Base-by-base conservation (phyloP, 306 rosid genomes). In the Urtica urens region DNA sequence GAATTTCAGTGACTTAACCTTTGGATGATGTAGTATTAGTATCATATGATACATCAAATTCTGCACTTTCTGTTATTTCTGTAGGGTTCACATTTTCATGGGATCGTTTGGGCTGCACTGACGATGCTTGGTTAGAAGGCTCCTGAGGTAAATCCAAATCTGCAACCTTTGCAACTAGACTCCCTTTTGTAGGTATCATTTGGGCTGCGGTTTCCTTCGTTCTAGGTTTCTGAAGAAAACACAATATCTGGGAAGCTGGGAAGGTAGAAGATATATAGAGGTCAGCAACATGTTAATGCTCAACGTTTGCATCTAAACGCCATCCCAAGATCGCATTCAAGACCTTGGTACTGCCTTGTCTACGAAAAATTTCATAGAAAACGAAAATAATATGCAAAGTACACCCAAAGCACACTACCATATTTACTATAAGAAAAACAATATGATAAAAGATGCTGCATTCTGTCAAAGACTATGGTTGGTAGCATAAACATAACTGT, bases 161-260 rank as follows among this genome's bases (percentile, higher is more conserved):
- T 28, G 27, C 59, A 59, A 47, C 42, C 30, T 50, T 51, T 33
- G 61, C 41, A 56, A 45, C 52, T 62, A 38, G 57, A 53, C 56
- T 67, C 26, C 22, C 64, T 53, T 68, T 49, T 6, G 52, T 30
- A 31, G 58, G 46, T 46, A 53, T 44, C 13, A 48, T 47, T 31
- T 54, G 63, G 54, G 55, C 47, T 38, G 31, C 10, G 49, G 52
- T 66, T 48, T 47, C 67, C 37, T 19, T 56, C 49, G 64, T 51
- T 74, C 10, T 39, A n/a, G 83, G 81, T 19, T 62, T 69, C 57
- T 76, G 93, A 58, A 88, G 74, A 59, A 76, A 51, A 49, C 80
- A 76, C 81, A 88, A 61, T 51, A 88, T 88, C 65, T 78, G 80
- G 67, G 54, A 48, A 60, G 62, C 94, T 88, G 87, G 76, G 42